Base-by-base conservation (phyloP, 1,139 yeast species). In the Hanseniaspora sp. region DNA sequence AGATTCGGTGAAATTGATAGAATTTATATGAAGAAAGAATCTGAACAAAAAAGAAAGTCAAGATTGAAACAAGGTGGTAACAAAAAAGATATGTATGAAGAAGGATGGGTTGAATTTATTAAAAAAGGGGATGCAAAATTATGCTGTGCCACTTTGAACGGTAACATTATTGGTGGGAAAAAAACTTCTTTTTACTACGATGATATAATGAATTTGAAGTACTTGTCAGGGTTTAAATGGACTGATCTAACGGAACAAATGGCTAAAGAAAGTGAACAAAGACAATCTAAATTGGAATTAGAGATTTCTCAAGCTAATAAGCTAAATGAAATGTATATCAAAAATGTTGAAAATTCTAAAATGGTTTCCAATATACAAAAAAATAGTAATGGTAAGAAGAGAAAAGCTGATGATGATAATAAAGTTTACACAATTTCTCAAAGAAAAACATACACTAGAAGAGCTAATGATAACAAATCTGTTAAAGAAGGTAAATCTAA, bases 21-120 rank as follows among this genome's bases (percentile, higher is more conserved):
- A 59, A 71, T 92, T 13, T 94, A 85, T 65, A 71, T 94, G 59
- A 85, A 87, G 60, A 95, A 95, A 8, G 99, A 92, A 68, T 87
- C 84, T 59, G 75, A 81, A 9, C 72, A 77, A 31, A 74, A 74
- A 11, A 75, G 87, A 62, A 79, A 78, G 52, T 76, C 77, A 55
- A 73, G 98, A 63, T 81, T 86, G 17, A 85, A 84, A 62, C 78
- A 80, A 59, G 97, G 97, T 15, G 98, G 98, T n/a, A 94, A 92
- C 68, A 88, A 87, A 69, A 90, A 90, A 70, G 77, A 77, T 64
- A 83, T 78, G 68, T 94, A 78, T 65, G 86, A 85, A 17, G 98
- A 94, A 72, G 99, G 98, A 7, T 92, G 99, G 99, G 94, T 86
- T 7, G 99, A 92, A 69, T 94, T 86, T 69, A 71, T 76, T 17